These are phyloP conservation scores for Penicillium taxi DNA, from an alignment of 495 filamentous ascomycete species.

Conservation along the genomic window DNA sequence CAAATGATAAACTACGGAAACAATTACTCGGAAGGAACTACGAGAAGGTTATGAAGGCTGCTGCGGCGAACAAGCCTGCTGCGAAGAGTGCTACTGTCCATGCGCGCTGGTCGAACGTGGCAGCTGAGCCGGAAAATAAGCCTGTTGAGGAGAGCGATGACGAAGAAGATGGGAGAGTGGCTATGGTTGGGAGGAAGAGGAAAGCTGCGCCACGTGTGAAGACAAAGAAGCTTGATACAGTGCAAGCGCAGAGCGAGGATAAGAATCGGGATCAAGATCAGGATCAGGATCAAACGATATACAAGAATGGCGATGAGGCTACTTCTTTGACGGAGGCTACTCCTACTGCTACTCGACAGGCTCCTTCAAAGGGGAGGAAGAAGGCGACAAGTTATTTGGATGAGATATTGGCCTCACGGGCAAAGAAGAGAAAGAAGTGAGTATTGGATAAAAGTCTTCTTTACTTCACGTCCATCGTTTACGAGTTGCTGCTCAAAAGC, in stretches of 20 bases:
- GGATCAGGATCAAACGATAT: neutral
- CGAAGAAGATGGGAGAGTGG: slow-evolving; percentile 54
- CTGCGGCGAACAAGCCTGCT: slow-evolving; percentile 7
- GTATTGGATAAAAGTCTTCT: neutral
- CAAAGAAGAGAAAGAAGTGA: slow-evolving; percentile 45
- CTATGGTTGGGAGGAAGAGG: slow-evolving; percentile 42
- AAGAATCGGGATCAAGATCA: neutral
- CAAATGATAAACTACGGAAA: slow-evolving; percentile 40
- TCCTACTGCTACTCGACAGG: slow-evolving; percentile 10
- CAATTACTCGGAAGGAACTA: slow-evolving; percentile 44
- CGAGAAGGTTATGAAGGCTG: slow-evolving; percentile 31
- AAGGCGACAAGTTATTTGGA: slow-evolving; percentile 44
- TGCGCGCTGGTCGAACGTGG: neutral
- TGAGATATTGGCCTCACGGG: slow-evolving; percentile 42
- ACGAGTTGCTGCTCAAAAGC: slow-evolving; percentile 1
- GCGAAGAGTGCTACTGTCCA: slow-evolving; percentile 1
- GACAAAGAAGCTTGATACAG: no score
- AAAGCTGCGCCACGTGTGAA: slow-evolving; percentile 6
- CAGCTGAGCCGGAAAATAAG: slow-evolving; percentile 6
- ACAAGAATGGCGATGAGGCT: neutral
- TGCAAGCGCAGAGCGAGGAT: neutral
- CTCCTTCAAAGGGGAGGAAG: slow-evolving; percentile 24
- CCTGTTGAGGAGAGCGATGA: slow-evolving; percentile 38
- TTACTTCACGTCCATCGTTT: neutral
- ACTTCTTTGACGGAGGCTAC: slow-evolving; percentile 1